phyloP scores from a whole-genome alignment of 2,329 filamentous ascomycete species.

The Colletotrichum navitas region DNA sequence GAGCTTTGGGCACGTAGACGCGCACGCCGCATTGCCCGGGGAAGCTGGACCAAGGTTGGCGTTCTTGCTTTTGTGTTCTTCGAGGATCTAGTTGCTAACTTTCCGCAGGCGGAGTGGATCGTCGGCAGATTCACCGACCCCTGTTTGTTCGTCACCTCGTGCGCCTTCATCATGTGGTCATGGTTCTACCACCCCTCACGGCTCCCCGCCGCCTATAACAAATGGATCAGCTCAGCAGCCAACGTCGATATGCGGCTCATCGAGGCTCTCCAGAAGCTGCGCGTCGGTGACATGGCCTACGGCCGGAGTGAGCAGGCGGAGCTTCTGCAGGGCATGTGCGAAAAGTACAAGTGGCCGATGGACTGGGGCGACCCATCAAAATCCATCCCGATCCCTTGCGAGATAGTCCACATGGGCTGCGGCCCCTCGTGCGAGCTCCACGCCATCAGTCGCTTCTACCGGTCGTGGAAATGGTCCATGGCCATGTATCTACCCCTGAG shows the following conservation, averaged over 20 bases:
- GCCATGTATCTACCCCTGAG: slow-evolving; percentile 83
- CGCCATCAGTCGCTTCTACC: slow-evolving; percentile 74
- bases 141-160: slow-evolving; percentile 77
- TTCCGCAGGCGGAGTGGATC: slow-evolving; percentile 54
- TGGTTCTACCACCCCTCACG: slow-evolving; percentile 83
- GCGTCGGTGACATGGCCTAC: slow-evolving; percentile 75
- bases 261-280: slow-evolving; percentile 76
- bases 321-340: slow-evolving; percentile 78
- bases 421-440: slow-evolving; percentile 82
- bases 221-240: slow-evolving; percentile 85
- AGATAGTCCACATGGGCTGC: slow-evolving; percentile 84
- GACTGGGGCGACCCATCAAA: slow-evolving; percentile 79
- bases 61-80: slow-evolving; percentile 4
- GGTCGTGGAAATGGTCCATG: slow-evolving; percentile 80
- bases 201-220: slow-evolving; percentile 80
- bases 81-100: slow-evolving; percentile 18
- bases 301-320: slow-evolving; percentile 77
- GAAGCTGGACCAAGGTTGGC: slow-evolving; percentile 62
- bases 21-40: slow-evolving; percentile 57
- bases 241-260: slow-evolving; percentile 81
- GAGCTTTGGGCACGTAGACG: slow-evolving; percentile 71
- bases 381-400: slow-evolving; percentile 81
- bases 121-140: slow-evolving; percentile 70
- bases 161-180: slow-evolving; percentile 86
- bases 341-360: slow-evolving; percentile 76